These are phyloP conservation scores for Dictyostelium capitatum DNA, from an alignment of 78 protist species.

Conservation along the genomic window DNA sequence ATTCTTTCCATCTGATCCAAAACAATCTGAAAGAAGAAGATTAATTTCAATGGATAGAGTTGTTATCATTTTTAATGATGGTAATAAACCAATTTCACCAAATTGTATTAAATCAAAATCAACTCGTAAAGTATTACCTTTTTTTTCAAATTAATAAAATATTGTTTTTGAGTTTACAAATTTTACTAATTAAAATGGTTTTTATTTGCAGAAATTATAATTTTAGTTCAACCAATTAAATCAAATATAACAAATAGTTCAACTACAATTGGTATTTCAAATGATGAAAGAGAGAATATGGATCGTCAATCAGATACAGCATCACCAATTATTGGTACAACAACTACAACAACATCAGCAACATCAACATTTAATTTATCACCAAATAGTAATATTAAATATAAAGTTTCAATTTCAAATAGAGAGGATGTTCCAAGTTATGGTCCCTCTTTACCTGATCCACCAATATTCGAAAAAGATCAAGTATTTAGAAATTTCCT, in stretches of 20 bases:
- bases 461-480: slow-evolving; percentile 78
- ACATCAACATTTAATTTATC: neutral
- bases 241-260: neutral
- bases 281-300: neutral
- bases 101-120: slow-evolving; percentile 69
- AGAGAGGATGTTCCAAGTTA: slow-evolving; percentile 71
- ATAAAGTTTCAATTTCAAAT: slow-evolving; percentile 60
- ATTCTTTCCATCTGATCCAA: slow-evolving; percentile 79
- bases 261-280: slow-evolving; percentile 21
- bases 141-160: too few relatives aligned
- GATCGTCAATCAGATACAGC: neutral
- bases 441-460: slow-evolving; percentile 69
- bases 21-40: slow-evolving; percentile 83
- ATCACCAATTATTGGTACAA: neutral
- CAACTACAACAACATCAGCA: neutral
- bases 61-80: slow-evolving; percentile 80
- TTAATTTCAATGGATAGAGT: slow-evolving; percentile 84
- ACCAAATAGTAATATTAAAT: slow-evolving; percentile 6
- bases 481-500: slow-evolving; percentile 64
- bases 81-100: slow-evolving; percentile 67
- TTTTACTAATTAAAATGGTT: neutral
- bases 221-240: slow-evolving; percentile 60
- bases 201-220: slow-evolving; percentile 64
- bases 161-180: too few relatives aligned
- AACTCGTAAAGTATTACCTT: too few relatives aligned